Conservation (phyloP, 805 yeast species). For the Priceomyces castillae region DNA sequence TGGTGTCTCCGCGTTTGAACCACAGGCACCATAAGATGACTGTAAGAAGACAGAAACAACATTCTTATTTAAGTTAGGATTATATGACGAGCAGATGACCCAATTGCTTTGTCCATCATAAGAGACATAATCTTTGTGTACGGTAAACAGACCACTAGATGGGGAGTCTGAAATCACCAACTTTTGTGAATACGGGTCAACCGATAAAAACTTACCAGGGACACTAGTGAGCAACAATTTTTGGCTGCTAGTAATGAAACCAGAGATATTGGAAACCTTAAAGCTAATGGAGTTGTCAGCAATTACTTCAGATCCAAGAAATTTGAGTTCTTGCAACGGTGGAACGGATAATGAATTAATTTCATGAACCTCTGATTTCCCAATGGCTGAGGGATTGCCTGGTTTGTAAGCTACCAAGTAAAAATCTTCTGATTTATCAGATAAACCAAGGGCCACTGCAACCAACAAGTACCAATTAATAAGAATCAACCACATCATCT, state of each 20-base stretch:
- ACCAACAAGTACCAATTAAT: neutral
- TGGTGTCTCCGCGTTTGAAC: neutral
- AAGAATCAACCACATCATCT: neutral
- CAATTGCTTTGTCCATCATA: neutral
- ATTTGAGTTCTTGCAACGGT: neutral
- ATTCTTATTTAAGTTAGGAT: neutral
- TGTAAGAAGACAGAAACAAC: neutral
- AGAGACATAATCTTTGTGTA: neutral
- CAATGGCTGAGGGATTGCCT: neutral
- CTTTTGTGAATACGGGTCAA: neutral
- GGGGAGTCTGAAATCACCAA: neutral
- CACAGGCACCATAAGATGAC: neutral
- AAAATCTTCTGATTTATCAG: conserved; percentile 5
- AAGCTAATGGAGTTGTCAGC: neutral
- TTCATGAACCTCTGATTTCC: too few species aligned
- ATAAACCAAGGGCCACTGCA: neutral
- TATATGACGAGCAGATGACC: neutral
- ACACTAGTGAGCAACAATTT: neutral
- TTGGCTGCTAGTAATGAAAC: neutral
- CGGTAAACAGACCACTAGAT: neutral
- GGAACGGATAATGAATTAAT: neutral
- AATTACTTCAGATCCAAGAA: neutral
- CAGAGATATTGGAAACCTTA: neutral
- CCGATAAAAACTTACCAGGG: neutral
- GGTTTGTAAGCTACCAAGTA: conserved; percentile 7